A percentile compares a stretch with the other conserved stretches of the same genome.
phyloP scores from a whole-genome alignment of 805 yeast genomes.

The Cyberlindnera misumaiensis region DNA sequence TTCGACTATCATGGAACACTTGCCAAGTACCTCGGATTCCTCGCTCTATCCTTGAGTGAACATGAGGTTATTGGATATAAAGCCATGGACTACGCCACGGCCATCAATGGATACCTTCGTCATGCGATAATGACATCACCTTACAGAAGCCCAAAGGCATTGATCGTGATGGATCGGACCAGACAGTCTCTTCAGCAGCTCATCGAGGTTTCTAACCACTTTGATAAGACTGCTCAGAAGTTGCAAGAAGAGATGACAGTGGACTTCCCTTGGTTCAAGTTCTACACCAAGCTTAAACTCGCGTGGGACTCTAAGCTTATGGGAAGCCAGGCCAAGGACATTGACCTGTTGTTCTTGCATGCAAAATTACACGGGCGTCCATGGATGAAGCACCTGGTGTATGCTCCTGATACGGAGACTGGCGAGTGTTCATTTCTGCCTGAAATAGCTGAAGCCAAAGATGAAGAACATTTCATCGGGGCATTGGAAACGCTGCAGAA shows the following conservation, averaged over 20 bases:
- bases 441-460: slow-evolving; percentile 44
- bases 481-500: slow-evolving; percentile 7
- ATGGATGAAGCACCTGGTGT: slow-evolving; percentile 61
- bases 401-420: slow-evolving; percentile 48
- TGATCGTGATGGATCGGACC: slow-evolving; percentile 7
- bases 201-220: slow-evolving; percentile 18
- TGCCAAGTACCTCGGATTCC: slow-evolving; percentile 54
- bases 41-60: slow-evolving; percentile 48
- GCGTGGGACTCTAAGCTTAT: slow-evolving; percentile 50
- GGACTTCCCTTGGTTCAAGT: slow-evolving; percentile 77
- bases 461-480: slow-evolving; percentile 28
- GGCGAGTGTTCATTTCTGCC: slow-evolving; percentile 56
- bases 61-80: slow-evolving; percentile 47
- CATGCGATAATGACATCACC: slow-evolving; percentile 22
- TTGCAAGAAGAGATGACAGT: slow-evolving; percentile 45
- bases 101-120: slow-evolving; percentile 33
- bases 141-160: slow-evolving; percentile 1
- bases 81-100: slow-evolving; percentile 40
- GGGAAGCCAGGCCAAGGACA: slow-evolving; percentile 34
- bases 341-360: slow-evolving; percentile 25
- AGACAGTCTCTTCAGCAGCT: slow-evolving; percentile 5
- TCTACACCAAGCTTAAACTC: slow-evolving; percentile 49
- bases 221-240: slow-evolving; percentile 40
- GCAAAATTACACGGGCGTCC: slow-evolving; percentile 41
- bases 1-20: slow-evolving; percentile 47